Percentiles rank a stretch among this genome's conserved stretches.
Conservation (phyloP, 2,329 filamentous ascomycete species). For the Talaromyces sp. region DNA sequence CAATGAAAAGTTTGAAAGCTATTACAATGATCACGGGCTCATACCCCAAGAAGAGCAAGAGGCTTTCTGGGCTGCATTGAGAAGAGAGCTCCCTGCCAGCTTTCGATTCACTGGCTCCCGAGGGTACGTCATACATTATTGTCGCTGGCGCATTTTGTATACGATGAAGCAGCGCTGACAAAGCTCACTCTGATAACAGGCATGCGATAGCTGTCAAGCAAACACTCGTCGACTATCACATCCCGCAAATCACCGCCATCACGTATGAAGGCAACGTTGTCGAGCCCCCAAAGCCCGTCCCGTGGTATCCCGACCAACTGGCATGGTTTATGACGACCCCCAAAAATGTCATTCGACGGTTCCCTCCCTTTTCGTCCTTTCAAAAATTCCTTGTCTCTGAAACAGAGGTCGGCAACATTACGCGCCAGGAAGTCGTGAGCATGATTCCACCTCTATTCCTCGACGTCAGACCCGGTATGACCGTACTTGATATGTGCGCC, state of each 20-base stretch:
- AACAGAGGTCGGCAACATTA: constrained; percentile 95
- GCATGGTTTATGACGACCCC: constrained; percentile 98
- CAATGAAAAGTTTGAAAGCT: constrained; percentile 81
- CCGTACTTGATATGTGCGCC: constrained; percentile 91
- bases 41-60: constrained; percentile 73
- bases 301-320: constrained; percentile 91
- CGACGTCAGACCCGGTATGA: constrained; percentile 87
- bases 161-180: not conserved
- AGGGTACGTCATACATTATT: constrained; percentile 55
- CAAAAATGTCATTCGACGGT: constrained; percentile 91
- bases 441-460: constrained; percentile 97
- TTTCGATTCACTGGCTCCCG: constrained; percentile 97
- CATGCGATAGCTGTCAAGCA: constrained; percentile 92
- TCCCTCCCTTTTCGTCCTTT: constrained; percentile 89
- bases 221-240: constrained; percentile 81
- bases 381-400: constrained; percentile 98
- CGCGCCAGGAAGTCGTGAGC: constrained; percentile 93
- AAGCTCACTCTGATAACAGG: constrained; percentile 40
- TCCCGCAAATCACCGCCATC: constrained; percentile 84
- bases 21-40: constrained; percentile 75
- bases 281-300: constrained; percentile 73
- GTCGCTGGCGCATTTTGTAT: not conserved
- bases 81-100: constrained; percentile 87
- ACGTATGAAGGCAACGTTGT: constrained; percentile 78
- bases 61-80: constrained; percentile 79